Evolutionary conservation across 2,329 filamentous ascomycete genomes (phyloP), one percentile per base, ranked within the genome.

Genomic region (Teratosphaeria viscida): DNA sequence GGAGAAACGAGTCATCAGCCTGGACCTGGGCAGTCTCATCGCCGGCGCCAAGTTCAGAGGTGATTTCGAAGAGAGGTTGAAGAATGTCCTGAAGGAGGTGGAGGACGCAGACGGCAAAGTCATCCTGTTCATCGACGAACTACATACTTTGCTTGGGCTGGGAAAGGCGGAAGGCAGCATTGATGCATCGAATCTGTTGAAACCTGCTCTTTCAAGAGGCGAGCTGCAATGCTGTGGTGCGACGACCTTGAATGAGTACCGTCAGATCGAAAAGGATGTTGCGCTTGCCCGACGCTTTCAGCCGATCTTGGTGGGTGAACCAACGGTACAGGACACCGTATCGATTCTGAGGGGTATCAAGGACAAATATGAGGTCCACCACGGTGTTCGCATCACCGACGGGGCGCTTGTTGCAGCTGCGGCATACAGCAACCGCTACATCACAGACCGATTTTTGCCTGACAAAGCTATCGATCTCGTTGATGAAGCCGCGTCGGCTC

Each of bases 391-490:
- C 58, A 97, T 99, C 65, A 95, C 90, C 0, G 94, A 97, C 68
- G 87, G 88, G 1, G 91, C 94, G 6, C 78, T 97, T 11, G 92
- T 99, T 14, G 91, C 94, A 1, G 92, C 94, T 2, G 92, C 92
- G 2, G 89, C 90, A 0, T 89, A 95, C 71, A 94, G 89, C 63
- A 97, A 97, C 70, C 88, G 94, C 57, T 99, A 97, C 73, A 94
- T 99, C 66, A 96, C 92, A 14, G 92, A 97, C 70, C 87, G 94
- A 1, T 97, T 96, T 74, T 79, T 97, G 0, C 94, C 94, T 0
- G 94, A 99, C 75, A 97, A 97, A 73, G 94, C 94, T 2, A 97
- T 99, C 63, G 94, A 97, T 72, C 76, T 97, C 16, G 94, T 99
- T 73, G 94, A 97, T 65, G 94, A 97, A 75, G 94, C 94, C 10